Percentiles rank a stretch among this genome's conserved stretches.
Conservation (phyloP, 2,329 filamentous ascomycete species). For the Colletotrichum eleusines region DNA sequence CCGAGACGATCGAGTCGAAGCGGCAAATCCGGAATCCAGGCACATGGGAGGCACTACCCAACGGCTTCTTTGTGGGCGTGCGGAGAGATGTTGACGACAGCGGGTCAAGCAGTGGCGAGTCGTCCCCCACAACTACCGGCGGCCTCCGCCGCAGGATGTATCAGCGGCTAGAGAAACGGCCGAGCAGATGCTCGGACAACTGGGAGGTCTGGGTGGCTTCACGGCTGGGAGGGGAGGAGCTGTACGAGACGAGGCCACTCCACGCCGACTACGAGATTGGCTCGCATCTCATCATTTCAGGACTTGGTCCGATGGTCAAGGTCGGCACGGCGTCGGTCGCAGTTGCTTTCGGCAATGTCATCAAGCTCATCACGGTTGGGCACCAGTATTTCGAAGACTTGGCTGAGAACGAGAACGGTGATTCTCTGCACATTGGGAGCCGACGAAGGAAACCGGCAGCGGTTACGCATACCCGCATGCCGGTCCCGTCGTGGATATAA, state of each 20-base stretch:
- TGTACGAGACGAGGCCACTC: conserved; percentile 61
- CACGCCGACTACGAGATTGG: conserved; percentile 55
- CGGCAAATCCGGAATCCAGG: conserved; percentile 72
- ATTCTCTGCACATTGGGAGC: conserved; percentile 52
- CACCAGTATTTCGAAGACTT: conserved; percentile 71
- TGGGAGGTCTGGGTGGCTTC: conserved; percentile 70
- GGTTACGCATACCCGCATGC: conserved; percentile 34
- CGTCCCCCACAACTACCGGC: conserved; percentile 42
- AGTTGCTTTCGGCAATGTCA: conserved; percentile 77
- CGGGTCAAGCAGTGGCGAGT: conserved; percentile 40
- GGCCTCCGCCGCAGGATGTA: conserved; percentile 49
- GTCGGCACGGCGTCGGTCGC: conserved; percentile 75
- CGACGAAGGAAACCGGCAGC: conserved; percentile 53
- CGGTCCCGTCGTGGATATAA: conserved; percentile 35
- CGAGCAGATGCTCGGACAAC: conserved; percentile 47
- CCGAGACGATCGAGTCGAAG: conserved; percentile 62
- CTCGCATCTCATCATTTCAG: conserved; percentile 72
- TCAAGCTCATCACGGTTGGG: conserved; percentile 78
- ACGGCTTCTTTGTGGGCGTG: conserved; percentile 73
- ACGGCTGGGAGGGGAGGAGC: conserved; percentile 57
- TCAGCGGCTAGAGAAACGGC: conserved; percentile 43
- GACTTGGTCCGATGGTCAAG: conserved; percentile 72
- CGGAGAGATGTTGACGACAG: conserved; percentile 57
- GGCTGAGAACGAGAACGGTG: conserved; percentile 48
- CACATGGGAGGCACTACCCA: conserved; percentile 71